phyloP scores from a whole-genome alignment of 768 basidiomycete genomes.

The Podaxis sp. region DNA sequence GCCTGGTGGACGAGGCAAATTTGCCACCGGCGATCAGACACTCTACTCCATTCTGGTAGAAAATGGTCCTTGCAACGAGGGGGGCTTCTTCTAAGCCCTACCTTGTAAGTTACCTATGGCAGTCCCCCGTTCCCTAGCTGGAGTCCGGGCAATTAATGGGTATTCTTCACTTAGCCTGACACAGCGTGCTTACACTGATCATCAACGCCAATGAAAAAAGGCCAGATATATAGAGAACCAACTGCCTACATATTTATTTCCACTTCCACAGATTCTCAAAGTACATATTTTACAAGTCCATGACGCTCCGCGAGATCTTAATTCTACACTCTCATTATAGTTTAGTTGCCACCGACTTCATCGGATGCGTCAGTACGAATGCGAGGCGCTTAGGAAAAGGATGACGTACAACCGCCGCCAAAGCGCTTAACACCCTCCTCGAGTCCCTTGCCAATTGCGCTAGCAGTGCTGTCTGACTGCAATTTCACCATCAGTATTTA shows the following conservation, averaged over 20 bases:
- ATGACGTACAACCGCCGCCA: conserved; percentile 24
- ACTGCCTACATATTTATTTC: neutral
- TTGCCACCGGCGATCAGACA: no score
- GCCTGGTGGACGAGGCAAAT: no score
- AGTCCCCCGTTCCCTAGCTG: no score
- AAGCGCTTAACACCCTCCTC: conserved; percentile 33
- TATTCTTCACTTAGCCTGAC: no score
- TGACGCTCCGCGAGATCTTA: neutral
- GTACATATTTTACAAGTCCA: neutral
- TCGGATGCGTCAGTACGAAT: neutral
- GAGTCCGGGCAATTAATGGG: no score
- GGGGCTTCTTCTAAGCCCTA: no score
- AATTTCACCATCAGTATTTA: neutral
- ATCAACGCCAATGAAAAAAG: no score
- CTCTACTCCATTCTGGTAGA: no score
- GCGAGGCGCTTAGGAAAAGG: neutral
- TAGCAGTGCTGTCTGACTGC: conserved; percentile 32
- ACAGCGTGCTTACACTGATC: no score
- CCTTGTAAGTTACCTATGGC: no score
- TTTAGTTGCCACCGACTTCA: conserved; percentile 12
- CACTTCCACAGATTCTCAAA: neutral
- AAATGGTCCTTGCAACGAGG: no score
- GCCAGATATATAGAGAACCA: no score
- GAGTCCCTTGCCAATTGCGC: conserved; percentile 33
- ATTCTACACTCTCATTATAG: neutral